Evolutionary conservation across 2,329 filamentous ascomycete genomes (phyloP).

Genomic region (Cercospora sesami): DNA sequence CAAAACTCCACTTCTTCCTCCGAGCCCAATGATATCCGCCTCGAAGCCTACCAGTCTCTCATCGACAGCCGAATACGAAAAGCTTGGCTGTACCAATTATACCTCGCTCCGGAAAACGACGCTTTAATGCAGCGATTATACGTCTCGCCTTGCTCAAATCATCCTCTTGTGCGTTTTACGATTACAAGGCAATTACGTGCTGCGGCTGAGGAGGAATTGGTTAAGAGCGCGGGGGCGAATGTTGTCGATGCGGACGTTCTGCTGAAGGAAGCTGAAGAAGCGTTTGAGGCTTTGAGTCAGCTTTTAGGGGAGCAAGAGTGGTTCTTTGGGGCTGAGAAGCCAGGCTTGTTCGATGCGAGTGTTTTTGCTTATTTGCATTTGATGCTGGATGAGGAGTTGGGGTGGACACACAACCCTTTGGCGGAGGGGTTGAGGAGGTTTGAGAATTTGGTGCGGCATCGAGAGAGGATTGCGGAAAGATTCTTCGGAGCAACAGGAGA

Average conservation of each 20-base stretch:
- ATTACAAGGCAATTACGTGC: slow-evolving; percentile 66
- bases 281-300: slow-evolving; percentile 62
- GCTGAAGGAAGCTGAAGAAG: slow-evolving; percentile 61
- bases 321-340: slow-evolving; percentile 60
- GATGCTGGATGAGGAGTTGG: slow-evolving; percentile 64
- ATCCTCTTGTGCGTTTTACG: slow-evolving; percentile 61
- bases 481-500: not conserved
- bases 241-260: slow-evolving; percentile 51
- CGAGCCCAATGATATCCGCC: slow-evolving; percentile 25
- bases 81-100: slow-evolving; percentile 85
- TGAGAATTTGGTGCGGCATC: slow-evolving; percentile 65
- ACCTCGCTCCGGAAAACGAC: slow-evolving; percentile 70
- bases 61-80: slow-evolving; percentile 75
- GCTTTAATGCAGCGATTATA: slow-evolving; percentile 71
- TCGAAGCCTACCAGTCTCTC: slow-evolving; percentile 76
- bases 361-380: slow-evolving; percentile 89
- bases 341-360: slow-evolving; percentile 79
- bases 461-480: slow-evolving; percentile 54
- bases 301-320: slow-evolving; percentile 59
- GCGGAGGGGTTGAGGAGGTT: slow-evolving; percentile 57
- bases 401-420: slow-evolving; percentile 65
- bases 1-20: not conserved
- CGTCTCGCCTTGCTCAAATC: slow-evolving; percentile 61
- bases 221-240: slow-evolving; percentile 55
- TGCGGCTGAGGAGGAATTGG: slow-evolving; percentile 73